phyloP scores from a whole-genome alignment of 2,329 filamentous ascomycete genomes.

The Xylaria sp. region DNA sequence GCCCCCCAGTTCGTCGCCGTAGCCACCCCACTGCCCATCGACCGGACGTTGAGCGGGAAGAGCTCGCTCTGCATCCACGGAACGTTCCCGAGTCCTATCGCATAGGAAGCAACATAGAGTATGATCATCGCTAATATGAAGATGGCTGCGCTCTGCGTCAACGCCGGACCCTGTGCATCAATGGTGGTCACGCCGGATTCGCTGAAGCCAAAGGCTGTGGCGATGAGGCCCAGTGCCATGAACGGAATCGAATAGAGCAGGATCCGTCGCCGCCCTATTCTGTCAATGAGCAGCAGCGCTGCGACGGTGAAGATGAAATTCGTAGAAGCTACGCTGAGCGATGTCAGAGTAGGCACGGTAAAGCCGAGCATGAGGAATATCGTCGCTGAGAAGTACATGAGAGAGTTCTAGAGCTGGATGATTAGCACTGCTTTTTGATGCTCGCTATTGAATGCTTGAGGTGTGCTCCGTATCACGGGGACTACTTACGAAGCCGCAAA shows the following conservation, averaged over 20 bases:
- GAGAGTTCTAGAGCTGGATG: constrained; percentile 66
- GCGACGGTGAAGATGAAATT: constrained; percentile 82
- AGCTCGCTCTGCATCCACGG: constrained; percentile 97
- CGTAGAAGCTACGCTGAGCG: constrained; percentile 79
- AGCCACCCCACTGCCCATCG: constrained; percentile 72
- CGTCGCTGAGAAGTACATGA: constrained; percentile 91
- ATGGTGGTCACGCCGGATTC: constrained; percentile 57
- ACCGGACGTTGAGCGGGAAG: constrained; percentile 78
- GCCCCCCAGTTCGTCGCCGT: constrained; percentile 86
- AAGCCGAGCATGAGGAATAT: constrained; percentile 82
- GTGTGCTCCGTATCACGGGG: not conserved
- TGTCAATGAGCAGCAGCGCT: constrained; percentile 79
- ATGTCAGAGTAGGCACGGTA: constrained; percentile 77
- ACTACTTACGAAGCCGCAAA: constrained; percentile 76
- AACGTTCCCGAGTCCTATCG: constrained; percentile 86
- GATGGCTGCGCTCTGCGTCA: constrained; percentile 47
- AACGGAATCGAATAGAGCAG: constrained; percentile 83
- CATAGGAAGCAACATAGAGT: constrained; percentile 84
- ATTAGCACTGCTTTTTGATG: constrained; percentile 19
- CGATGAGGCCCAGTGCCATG: constrained; percentile 75
- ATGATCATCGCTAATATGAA: constrained; percentile 78
- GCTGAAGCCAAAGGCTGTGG: constrained; percentile 75
- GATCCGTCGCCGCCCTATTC: constrained; percentile 77
- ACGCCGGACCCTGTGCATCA: constrained; percentile 30
- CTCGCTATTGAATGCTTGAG: not conserved